Evolutionary conservation across 139 green algal genomes (phyloP).

Genomic region (Axilococcus clingmanii): DNA sequence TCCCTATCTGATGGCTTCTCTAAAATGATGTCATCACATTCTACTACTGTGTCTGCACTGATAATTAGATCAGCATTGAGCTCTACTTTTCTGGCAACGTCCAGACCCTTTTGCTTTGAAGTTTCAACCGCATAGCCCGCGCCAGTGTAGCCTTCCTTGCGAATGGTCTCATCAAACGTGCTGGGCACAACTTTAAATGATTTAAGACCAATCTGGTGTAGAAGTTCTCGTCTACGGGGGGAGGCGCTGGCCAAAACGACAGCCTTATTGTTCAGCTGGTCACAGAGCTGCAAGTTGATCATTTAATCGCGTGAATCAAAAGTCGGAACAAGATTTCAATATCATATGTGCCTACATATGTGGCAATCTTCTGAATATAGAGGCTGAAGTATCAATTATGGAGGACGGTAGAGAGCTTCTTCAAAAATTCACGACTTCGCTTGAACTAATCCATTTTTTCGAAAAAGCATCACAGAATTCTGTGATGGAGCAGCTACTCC

Average conservation of each 20-base stretch:
- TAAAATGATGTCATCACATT: slow-evolving; percentile 54
- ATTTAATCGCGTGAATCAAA: not conserved
- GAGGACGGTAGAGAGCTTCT: not conserved
- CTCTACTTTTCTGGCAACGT: slow-evolving; percentile 35
- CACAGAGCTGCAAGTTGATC: slow-evolving; percentile 50
- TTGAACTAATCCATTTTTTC: not conserved
- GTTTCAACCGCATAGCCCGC: slow-evolving; percentile 58
- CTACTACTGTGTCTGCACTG: slow-evolving; percentile 73
- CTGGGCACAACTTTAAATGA: slow-evolving; percentile 46
- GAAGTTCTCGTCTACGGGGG: slow-evolving; percentile 52
- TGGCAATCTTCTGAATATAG: too few species aligned
- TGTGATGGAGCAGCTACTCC: too few species aligned
- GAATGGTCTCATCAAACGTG: slow-evolving; percentile 70
- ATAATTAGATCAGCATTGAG: slow-evolving; percentile 50
- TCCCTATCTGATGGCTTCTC: slow-evolving; percentile 70
- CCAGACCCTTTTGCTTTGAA: slow-evolving; percentile 58
- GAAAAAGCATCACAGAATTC: too few species aligned
- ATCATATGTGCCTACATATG: too few species aligned
- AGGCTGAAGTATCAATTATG: too few species aligned
- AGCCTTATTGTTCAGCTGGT: slow-evolving; percentile 26
- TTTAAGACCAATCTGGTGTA: slow-evolving; percentile 54
- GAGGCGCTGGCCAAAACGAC: slow-evolving; percentile 59
- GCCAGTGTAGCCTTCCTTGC: slow-evolving; percentile 31
- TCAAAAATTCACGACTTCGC: not conserved
- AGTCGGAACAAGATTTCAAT: too few species aligned